A percentile compares a stretch with the other conserved stretches of the same genome.
Conservation (phyloP, 1,284 basidiomycete species). For the Marasmius tenuissimus region DNA sequence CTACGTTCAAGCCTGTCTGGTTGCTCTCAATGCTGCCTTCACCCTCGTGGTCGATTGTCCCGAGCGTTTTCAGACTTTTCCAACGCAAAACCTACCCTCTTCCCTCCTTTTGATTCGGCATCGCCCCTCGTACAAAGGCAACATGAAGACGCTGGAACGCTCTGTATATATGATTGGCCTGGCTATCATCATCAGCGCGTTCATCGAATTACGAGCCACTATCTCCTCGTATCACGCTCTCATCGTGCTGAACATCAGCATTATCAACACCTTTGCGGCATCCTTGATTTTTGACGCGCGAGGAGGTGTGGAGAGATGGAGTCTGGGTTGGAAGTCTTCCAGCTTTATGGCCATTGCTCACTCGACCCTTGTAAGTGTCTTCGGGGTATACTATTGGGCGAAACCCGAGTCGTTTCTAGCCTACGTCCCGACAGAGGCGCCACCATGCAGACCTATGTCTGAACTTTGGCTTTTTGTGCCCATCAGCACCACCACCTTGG, state of each 20-base stretch:
- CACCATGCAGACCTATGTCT: not conserved
- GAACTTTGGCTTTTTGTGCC: not conserved
- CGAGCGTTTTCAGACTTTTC: no score
- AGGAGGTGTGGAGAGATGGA: not conserved
- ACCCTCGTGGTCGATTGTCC: not conserved
- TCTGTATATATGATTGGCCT: not conserved
- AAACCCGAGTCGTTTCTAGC: not conserved
- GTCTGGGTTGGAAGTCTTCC: not conserved
- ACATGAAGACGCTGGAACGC: not conserved
- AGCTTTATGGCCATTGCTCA: not conserved
- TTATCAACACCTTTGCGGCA: not conserved
- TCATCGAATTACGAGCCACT: not conserved
- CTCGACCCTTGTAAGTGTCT: not conserved
- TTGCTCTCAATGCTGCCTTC: not conserved
- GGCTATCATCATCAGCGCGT: not conserved
- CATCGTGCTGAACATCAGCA: not conserved
- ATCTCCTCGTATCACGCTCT: not conserved
- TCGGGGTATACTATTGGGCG: not conserved
- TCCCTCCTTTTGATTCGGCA: not conserved
- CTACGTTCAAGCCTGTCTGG: not conserved
- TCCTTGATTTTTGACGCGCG: not conserved
- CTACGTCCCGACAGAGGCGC: not conserved
- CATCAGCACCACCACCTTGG: not conserved
- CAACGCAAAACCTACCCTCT: not conserved
- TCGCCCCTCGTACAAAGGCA: not conserved